phyloP scores from a whole-genome alignment of 768 basidiomycete species.

The Naganishia vaughanmartiniae region DNA sequence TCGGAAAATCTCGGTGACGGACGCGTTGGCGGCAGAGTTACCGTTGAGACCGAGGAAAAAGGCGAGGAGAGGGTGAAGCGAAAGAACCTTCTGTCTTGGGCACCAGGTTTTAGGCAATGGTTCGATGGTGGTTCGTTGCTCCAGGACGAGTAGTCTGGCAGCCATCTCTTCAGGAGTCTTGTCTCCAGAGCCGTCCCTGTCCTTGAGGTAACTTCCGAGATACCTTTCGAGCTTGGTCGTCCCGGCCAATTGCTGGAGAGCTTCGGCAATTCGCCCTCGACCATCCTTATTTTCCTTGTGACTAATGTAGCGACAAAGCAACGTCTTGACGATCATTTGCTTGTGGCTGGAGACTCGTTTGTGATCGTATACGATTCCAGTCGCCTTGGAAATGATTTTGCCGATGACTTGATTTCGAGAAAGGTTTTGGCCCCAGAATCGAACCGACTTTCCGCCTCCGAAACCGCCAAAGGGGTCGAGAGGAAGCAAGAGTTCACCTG shows the following conservation, averaged over 20 bases:
- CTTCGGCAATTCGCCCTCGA: not conserved
- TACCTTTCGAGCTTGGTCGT: not conserved
- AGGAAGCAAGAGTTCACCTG: conserved; percentile 8
- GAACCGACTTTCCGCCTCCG: not conserved
- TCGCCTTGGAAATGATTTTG: not conserved
- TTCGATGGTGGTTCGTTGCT: not conserved
- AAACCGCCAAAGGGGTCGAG: not conserved
- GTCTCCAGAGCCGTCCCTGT: too few relatives aligned
- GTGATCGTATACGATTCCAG: not conserved
- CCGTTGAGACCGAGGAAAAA: not conserved
- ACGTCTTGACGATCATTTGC: not conserved
- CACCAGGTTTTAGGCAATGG: too few relatives aligned
- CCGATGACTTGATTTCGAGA: conserved; percentile 5
- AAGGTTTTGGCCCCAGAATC: not conserved
- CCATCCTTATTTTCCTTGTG: not conserved
- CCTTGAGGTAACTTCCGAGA: not conserved
- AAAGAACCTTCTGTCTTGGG: too few relatives aligned
- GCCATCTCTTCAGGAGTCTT: too few relatives aligned
- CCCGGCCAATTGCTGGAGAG: not conserved
- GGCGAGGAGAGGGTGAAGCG: not conserved
- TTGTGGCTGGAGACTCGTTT: conserved; percentile 6
- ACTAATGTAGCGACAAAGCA: not conserved
- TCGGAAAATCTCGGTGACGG: not conserved
- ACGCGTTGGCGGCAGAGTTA: not conserved
- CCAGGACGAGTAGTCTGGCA: not conserved